Percentiles rank a stretch among this genome's conserved stretches.
Evolutionary conservation across 1,139 yeast genomes (phyloP).

Genomic region (Eremothecium cymbalariae): DNA sequence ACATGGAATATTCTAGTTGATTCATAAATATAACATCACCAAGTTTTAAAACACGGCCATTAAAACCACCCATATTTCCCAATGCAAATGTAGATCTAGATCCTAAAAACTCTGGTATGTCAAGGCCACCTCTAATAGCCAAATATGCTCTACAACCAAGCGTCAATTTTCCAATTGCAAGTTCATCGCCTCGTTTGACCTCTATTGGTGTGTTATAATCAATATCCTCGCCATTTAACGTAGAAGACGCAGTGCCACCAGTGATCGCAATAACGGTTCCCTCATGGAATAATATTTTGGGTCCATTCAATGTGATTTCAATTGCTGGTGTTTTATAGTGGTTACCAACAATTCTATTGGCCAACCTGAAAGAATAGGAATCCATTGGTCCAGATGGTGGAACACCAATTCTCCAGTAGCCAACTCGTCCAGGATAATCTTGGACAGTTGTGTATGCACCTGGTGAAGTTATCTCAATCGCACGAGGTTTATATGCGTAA

Average conservation of each 20-base stretch:
- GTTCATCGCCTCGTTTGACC: constrained; percentile 64
- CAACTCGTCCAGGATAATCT: constrained; percentile 89
- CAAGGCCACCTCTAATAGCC: constrained; percentile 88
- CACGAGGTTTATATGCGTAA: constrained; percentile 71
- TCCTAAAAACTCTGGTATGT: constrained; percentile 87
- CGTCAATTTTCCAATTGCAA: constrained; percentile 70
- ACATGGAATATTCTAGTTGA: constrained; percentile 60
- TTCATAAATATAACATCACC: constrained; percentile 90
- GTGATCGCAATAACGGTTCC: constrained; percentile 71
- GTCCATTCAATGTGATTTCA: constrained; percentile 84
- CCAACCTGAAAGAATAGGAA: constrained; percentile 77
- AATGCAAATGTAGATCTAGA: constrained; percentile 95
- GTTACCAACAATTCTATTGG: constrained; percentile 87
- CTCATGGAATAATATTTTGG: constrained; percentile 73
- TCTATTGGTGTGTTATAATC: constrained; percentile 64
- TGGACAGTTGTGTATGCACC: constrained; percentile 95
- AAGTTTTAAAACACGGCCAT: constrained; percentile 81
- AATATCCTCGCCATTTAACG: constrained; percentile 52
- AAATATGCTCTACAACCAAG: constrained; percentile 85
- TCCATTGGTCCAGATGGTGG: constrained; percentile 99
- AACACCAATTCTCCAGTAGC: constrained; percentile 89
- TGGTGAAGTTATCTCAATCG: constrained; percentile 74
- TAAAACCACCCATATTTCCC: constrained; percentile 90
- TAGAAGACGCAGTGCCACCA: constrained; percentile 70
- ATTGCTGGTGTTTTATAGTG: constrained; percentile 74